These are phyloP conservation scores for Sugiyamaella mastotermitis DNA, from an alignment of 805 yeast species.

Conservation along the genomic window DNA sequence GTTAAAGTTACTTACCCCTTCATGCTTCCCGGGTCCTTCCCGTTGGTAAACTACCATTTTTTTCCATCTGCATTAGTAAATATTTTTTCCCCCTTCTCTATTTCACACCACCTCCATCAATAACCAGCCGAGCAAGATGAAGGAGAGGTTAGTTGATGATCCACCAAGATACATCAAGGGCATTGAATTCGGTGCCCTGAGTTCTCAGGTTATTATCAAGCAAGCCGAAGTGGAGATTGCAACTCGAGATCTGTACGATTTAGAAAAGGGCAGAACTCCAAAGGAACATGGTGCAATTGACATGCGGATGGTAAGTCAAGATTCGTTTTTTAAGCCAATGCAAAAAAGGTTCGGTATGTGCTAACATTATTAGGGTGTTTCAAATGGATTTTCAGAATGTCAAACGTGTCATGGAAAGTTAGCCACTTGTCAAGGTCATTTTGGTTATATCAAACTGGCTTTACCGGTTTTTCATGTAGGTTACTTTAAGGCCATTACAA, in stretches of 20 bases:
- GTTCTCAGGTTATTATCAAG: constrained; percentile 83
- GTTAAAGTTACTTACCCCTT: too few species aligned
- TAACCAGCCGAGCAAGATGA: constrained; percentile 26
- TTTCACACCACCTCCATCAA: background rate
- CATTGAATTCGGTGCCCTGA: constrained; percentile 86
- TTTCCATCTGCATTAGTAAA: background rate
- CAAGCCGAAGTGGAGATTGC: constrained; percentile 93
- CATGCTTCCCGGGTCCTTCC: too few species aligned
- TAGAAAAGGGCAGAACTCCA: constrained; percentile 83
- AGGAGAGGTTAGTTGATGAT: constrained; percentile 50
- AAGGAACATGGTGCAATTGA: constrained; percentile 85
- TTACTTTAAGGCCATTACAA: constrained; percentile 85
- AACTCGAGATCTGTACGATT: constrained; percentile 85
- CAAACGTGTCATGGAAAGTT: constrained; percentile 85
- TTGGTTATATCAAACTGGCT: constrained; percentile 90
- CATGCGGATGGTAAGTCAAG: constrained; percentile 54
- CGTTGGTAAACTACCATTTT: constrained; percentile 3
- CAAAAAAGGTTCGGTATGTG: background rate
- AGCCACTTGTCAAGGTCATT: constrained; percentile 97
- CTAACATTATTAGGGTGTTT: constrained; percentile 51
- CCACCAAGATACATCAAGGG: constrained; percentile 90
- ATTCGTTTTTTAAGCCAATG: background rate
- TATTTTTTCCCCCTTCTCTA: background rate
- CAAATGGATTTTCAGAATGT: constrained; percentile 81
- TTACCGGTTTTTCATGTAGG: constrained; percentile 98